Evolutionary conservation across 2,329 filamentous ascomycete species (phyloP).

Genomic region (Botrytis medusae): DNA sequence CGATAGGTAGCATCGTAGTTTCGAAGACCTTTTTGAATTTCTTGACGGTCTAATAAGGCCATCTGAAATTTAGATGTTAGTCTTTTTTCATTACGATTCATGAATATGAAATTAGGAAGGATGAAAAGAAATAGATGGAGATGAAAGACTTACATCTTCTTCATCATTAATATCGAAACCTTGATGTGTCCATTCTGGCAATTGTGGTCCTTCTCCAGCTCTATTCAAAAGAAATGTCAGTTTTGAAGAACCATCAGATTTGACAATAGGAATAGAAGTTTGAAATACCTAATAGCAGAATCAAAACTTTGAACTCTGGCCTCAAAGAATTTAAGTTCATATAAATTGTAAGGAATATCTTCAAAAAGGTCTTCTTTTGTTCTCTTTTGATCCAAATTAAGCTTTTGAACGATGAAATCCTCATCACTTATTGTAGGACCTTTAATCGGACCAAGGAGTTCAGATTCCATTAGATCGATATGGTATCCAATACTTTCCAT

Average conservation of each 20-base stretch:
- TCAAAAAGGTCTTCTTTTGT: neutral
- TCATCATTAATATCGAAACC: neutral
- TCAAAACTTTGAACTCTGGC: neutral
- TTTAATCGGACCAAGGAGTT: neutral
- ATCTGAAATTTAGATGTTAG: neutral
- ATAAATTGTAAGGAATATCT: neutral
- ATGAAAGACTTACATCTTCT: neutral
- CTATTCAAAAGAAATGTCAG: neutral
- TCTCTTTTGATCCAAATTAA: neutral
- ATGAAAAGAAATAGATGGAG: neutral
- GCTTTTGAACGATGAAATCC: neutral
- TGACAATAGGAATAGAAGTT: neutral
- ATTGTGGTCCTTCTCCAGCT: neutral
- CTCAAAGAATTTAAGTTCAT: neutral
- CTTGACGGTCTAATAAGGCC: neutral
- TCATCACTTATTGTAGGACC: neutral
- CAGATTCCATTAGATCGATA: neutral
- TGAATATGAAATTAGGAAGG: neutral
- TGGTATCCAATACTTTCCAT: neutral
- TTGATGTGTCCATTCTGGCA: slow-evolving; percentile 5
- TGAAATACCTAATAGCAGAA: neutral
- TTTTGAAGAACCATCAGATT: neutral
- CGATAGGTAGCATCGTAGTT: slow-evolving; percentile 1
- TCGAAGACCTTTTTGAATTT: neutral
- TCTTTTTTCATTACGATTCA: neutral